These are phyloP conservation scores for Byssochlamys sp. DNA, from an alignment of 2,329 filamentous ascomycete species.

Conservation along the genomic window DNA sequence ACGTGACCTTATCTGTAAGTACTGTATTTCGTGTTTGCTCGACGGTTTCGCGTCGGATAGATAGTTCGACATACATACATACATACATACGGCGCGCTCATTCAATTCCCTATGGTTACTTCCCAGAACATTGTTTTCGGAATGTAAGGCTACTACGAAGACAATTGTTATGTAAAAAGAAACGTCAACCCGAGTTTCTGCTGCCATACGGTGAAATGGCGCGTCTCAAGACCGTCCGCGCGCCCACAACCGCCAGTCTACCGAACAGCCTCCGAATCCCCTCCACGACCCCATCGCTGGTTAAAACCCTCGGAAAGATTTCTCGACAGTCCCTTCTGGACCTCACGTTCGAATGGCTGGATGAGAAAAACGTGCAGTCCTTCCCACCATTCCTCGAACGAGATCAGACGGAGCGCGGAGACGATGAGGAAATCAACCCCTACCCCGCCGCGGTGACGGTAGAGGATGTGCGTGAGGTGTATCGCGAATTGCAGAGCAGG, in stretches of 20 bases:
- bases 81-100: background rate
- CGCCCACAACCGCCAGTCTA: slow-evolving; percentile 63
- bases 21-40: background rate
- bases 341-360: slow-evolving; percentile 68
- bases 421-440: slow-evolving; percentile 54
- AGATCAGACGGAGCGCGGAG: slow-evolving; percentile 41
- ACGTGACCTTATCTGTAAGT: background rate
- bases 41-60: background rate
- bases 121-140: background rate
- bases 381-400: slow-evolving; percentile 51
- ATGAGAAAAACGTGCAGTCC: slow-evolving; percentile 51
- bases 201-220: slow-evolving; percentile 18
- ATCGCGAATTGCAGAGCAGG: slow-evolving; percentile 49
- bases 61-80: background rate
- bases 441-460: slow-evolving; percentile 60
- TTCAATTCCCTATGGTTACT: background rate
- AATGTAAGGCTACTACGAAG: background rate
- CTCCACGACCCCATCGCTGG: slow-evolving; percentile 53
- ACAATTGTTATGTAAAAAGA: background rate
- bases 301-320: slow-evolving; percentile 59
- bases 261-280: slow-evolving; percentile 62
- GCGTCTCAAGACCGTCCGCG: slow-evolving; percentile 26
- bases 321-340: slow-evolving; percentile 63
- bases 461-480: slow-evolving; percentile 57
- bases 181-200: background rate